Evolutionary conservation across 2,329 filamentous ascomycete genomes (phyloP), one percentile per base, ranked within the genome.

Genomic region (Colletotrichum salicis): DNA sequence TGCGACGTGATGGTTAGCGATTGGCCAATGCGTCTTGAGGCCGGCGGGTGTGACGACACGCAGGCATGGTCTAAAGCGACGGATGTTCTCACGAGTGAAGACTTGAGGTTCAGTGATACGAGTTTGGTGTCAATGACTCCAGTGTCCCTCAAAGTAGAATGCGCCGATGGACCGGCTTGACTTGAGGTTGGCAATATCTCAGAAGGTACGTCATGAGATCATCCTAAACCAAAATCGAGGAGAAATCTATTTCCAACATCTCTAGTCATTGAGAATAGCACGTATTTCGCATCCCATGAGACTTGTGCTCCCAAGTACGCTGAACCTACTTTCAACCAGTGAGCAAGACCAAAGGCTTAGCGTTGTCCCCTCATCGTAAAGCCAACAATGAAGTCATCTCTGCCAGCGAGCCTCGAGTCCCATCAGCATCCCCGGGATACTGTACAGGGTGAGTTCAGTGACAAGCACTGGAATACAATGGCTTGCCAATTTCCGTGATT

Each of bases 11-110:
- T 51, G 48, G 33, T 7, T n/a, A 45, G 45, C 33, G 65, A 69
- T 71, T 69, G 65, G 69, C 41, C 55, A 64, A 60, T 69, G 54
- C 59, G 33, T 29, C 35, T 33, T 11, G 52, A 45, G 58, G 27
- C 48, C 35, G n/a, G 27, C 48, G 22, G 59, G 48, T 69, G 70
- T 64, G 48, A 71, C 70, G 48, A 71, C 70, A 68, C 51, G 41
- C n/a, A 31, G 51, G 33, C 10, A 31, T 35, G 45, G 55, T 37
- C 31, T 31, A 41, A 12, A 33, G n/a, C 19, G 33, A 54, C 7
- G 52, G 6, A 7, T 37, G 15, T n/a, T 58, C 29, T 41, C 11
- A 24, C 19, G 19, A 10, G 12, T 31, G 11, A 12, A 4, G 35
- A n/a, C 31, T 29, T 19, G 11, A 27, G 15, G 15, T 22, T 62